phyloP scores from a whole-genome alignment of 257 asterid genomes.

The Nicotiana noctiflora region DNA sequence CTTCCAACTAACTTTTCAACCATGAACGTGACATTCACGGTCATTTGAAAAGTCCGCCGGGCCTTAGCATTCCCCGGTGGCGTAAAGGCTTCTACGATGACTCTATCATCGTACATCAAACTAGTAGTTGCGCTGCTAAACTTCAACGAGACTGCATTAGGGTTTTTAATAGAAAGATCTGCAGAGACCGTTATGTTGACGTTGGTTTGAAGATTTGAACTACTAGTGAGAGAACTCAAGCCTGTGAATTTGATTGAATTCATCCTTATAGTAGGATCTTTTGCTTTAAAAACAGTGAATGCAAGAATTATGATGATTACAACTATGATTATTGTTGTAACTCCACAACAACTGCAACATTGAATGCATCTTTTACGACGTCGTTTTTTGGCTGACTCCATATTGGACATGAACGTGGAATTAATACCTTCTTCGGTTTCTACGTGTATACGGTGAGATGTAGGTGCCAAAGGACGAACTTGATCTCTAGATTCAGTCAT shows the following conservation, averaged over 20 bases:
- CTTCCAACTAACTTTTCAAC: constrained; percentile 11
- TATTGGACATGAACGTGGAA: neutral
- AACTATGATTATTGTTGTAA: constrained; percentile 7
- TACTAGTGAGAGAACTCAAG: neutral
- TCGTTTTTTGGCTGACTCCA: neutral
- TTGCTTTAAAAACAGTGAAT: constrained; percentile 25
- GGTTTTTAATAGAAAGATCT: constrained; percentile 23
- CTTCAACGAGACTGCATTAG: constrained; percentile 26
- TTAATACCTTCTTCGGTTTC: neutral
- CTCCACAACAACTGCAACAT: constrained; percentile 29
- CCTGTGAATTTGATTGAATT: constrained; percentile 20
- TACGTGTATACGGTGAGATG: neutral
- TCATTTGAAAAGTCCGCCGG: constrained; percentile 16
- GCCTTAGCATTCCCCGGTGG: constrained; percentile 16
- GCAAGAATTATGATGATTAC: constrained; percentile 10
- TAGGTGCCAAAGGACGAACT: constrained; percentile 8
- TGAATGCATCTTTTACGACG: constrained; percentile 19
- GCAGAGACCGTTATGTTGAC: constrained; percentile 20
- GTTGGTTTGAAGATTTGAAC: constrained; percentile 7
- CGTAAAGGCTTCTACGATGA: constrained; percentile 11
- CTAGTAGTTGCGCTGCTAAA: neutral
- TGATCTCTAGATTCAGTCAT: neutral
- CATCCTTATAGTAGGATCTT: constrained; percentile 20
- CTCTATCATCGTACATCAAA: constrained; percentile 10
- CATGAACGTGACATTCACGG: constrained; percentile 7